phyloP scores from a whole-genome alignment of 371 early-diverging fungal genomes.

The Mucor indicus region DNA sequence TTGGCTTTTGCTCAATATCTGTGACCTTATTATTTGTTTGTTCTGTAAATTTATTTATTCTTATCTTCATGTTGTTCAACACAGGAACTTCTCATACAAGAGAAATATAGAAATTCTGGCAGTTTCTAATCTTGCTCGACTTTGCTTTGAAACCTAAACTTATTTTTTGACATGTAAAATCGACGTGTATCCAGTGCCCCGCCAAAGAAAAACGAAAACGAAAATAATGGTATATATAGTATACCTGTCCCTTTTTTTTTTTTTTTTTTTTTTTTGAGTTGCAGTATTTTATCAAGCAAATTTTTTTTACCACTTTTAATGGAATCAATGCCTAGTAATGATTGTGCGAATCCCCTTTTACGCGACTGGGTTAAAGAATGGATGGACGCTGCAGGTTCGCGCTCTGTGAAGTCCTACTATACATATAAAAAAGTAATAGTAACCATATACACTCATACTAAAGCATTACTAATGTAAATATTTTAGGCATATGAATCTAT shows the following conservation, averaged over 20 bases:
- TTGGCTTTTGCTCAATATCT: too few species aligned
- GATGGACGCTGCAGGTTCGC: slow-evolving; percentile 44
- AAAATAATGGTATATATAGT: background rate
- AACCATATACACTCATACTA: background rate
- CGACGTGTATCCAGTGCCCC: too few species aligned
- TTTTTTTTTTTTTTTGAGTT: background rate
- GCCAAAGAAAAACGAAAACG: background rate
- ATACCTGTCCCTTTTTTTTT: background rate
- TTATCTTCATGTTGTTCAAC: too few species aligned
- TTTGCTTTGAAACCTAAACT: too few species aligned
- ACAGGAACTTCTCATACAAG: too few species aligned
- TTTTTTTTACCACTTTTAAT: background rate
- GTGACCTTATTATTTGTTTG: too few species aligned
- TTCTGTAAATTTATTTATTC: too few species aligned
- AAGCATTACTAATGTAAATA: too few species aligned
- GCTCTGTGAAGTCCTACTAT: slow-evolving; percentile 40
- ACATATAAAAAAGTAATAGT: slow-evolving; percentile 56
- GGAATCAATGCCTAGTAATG: slow-evolving; percentile 1
- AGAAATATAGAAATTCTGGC: too few species aligned
- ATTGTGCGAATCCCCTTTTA: slow-evolving; percentile 62
- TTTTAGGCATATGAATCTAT: slow-evolving; percentile 66
- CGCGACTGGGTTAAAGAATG: slow-evolving; percentile 64
- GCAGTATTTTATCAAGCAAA: background rate
- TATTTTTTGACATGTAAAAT: too few species aligned
- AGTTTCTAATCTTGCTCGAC: too few species aligned